A percentile compares a stretch with the other conserved stretches of the same genome.
These are phyloP conservation scores for Colletotrichum cordylinicola DNA, from an alignment of 2,329 filamentous ascomycete genomes.

Conservation along the genomic window DNA sequence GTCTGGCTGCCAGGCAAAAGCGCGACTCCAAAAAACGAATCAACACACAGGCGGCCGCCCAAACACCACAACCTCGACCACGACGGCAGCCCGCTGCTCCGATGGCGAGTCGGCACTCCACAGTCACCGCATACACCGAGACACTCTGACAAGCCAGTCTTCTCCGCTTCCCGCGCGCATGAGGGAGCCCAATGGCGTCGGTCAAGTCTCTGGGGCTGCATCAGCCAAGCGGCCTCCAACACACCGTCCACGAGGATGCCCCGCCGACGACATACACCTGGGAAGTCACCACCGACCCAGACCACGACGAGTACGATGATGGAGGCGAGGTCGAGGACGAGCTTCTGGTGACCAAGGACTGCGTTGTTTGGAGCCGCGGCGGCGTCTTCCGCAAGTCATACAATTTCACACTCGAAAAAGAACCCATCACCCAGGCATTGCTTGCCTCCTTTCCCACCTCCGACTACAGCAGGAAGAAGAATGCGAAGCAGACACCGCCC, in stretches of 20 bases:
- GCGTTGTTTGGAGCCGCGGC: conserved; percentile 89
- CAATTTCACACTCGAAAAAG: conserved; percentile 85
- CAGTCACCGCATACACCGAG: neutral
- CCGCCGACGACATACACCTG: conserved; percentile 74
- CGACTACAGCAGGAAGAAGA: conserved; percentile 37
- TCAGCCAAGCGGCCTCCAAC: conserved; percentile 81
- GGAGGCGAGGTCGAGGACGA: conserved; percentile 71
- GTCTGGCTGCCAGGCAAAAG: neutral
- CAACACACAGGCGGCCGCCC: neutral
- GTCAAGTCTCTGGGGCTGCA: conserved; percentile 92
- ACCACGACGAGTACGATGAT: conserved; percentile 35
- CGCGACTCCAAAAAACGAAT: conserved; percentile 11
- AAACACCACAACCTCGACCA: neutral
- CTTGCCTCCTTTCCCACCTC: conserved; percentile 79
- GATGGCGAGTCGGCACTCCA: neutral
- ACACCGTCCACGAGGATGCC: conserved; percentile 82
- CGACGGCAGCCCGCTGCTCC: neutral
- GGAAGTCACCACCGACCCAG: conserved; percentile 61
- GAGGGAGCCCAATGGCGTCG: conserved; percentile 72
- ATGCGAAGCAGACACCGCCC: conserved; percentile 10
- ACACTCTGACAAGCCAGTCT: neutral
- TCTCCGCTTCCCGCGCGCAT: neutral
- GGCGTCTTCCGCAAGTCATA: conserved; percentile 85
- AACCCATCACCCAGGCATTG: conserved; percentile 84
- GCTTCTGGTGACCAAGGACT: conserved; percentile 74